Base-by-base conservation (phyloP, 768 basidiomycete species). In the Boletales sp. region DNA sequence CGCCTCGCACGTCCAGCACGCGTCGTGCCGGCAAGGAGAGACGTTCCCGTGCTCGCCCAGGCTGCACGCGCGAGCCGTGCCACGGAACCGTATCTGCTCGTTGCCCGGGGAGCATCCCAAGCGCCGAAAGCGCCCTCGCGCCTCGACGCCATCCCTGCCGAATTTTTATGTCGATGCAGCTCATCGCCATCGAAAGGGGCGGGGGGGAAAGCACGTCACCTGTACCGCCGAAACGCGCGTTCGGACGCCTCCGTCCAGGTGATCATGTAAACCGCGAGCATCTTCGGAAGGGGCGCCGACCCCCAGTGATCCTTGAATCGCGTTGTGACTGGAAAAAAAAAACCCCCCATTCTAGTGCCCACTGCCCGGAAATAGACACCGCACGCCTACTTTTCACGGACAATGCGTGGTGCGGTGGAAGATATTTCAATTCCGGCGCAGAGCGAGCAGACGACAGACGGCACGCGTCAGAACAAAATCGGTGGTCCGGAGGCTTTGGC, bases 1-100 rank as follows among this genome's bases (percentile, higher is more conserved):
- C 12, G 61, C 50, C 34, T 64, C 58, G 8, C 63, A 64, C 3
- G 48, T 32, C 50, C 31, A 51, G n/a, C 63, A 64, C 9, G 19
- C 39, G 11, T 46, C 15, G 36, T 46, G 30, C n/a, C 14, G 13
- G 18, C 64, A 64, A 3, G 51, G 56, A 1, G 18, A 21, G 28
- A 54, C 5, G n/a, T 66, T 62, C 14, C 49, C 58, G 3, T 32
- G 17, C 41, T 64, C 63, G 1, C 63, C 63, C 14, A 64, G 30
- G n/a, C 40, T 53, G 17, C 63, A 66, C 7, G 54, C 64, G 4
- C 63, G 63, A 13, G 2, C 5, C 1, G 61, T 54, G 8, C 61
- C 18, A 2, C 64, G 63, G 18, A 66, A 66, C 1, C 18, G 61
- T 32, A 63, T 66, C 32, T 51, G 50, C 44, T 64, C 63, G 31